phyloP scores from a whole-genome alignment of 2,329 filamentous ascomycete genomes.

The Reticulascus tulasneorum region DNA sequence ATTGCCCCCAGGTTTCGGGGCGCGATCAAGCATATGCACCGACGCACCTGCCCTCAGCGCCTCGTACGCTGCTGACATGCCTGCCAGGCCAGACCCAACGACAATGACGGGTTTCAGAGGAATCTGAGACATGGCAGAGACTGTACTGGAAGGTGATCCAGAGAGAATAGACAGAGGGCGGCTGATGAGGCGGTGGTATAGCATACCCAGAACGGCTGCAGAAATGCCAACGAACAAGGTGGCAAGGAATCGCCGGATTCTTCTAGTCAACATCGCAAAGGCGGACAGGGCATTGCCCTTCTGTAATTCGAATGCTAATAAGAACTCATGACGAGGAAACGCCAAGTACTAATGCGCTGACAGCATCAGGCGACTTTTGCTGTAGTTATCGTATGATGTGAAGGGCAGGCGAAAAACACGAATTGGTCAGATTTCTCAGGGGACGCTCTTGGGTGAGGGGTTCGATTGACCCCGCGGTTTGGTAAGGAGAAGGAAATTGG shows the following conservation, averaged over 20 bases:
- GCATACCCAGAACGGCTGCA: constrained; percentile 13
- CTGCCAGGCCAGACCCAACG: constrained; percentile 63
- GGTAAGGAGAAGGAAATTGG: too few species aligned
- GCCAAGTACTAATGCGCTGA: too few species aligned
- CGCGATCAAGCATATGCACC: constrained; percentile 57
- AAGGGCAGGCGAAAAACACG: too few species aligned
- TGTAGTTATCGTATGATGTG: too few species aligned
- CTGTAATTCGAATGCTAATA: too few species aligned
- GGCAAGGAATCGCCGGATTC: constrained; percentile 8
- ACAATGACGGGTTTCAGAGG: constrained; percentile 44
- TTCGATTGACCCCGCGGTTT: too few species aligned
- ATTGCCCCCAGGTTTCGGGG: constrained; percentile 58
- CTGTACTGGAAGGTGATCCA: background rate
- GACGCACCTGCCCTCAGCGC: constrained; percentile 47
- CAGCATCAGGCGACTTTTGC: too few species aligned
- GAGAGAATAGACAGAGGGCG: background rate
- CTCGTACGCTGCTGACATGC: constrained; percentile 54
- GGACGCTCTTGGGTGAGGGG: too few species aligned
- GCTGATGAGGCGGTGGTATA: constrained; percentile 15
- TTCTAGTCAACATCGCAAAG: constrained; percentile 5
- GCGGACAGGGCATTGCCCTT: too few species aligned
- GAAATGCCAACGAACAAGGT: constrained; percentile 18
- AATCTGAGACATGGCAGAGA: constrained; percentile 9
- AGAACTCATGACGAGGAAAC: too few species aligned
- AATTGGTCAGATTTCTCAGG: too few species aligned